Conservation (phyloP, 2,329 filamentous ascomycete species). For the Escovopsis sp. region DNA sequence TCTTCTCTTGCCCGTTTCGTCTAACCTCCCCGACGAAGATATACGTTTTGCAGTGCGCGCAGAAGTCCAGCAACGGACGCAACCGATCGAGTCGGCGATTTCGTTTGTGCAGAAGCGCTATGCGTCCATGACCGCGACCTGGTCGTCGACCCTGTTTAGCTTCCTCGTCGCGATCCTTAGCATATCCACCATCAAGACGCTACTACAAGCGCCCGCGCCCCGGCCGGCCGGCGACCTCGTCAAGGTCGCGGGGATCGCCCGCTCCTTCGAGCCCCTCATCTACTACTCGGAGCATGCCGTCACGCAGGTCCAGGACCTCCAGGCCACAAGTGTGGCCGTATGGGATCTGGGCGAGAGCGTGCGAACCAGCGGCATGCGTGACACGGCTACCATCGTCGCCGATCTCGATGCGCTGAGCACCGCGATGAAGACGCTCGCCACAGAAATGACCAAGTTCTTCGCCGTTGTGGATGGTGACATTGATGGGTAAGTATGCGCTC, state of each 20-base stretch:
- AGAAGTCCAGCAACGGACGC: constrained; percentile 75
- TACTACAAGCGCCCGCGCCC: constrained; percentile 50
- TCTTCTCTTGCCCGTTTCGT: neutral
- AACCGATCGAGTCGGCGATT: constrained; percentile 64
- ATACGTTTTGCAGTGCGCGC: constrained; percentile 78
- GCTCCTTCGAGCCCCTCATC: constrained; percentile 85
- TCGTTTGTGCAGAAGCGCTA: constrained; percentile 46
- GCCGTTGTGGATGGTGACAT: constrained; percentile 87
- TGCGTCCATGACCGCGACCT: constrained; percentile 49
- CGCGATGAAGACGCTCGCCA: constrained; percentile 65
- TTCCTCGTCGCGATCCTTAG: constrained; percentile 47
- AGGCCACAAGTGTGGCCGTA: constrained; percentile 82
- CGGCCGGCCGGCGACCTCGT: constrained; percentile 50
- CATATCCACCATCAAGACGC: constrained; percentile 45
- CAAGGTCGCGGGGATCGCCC: constrained; percentile 77
- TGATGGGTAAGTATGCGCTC: constrained; percentile 44
- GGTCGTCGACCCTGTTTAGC: constrained; percentile 49
- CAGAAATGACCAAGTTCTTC: constrained; percentile 84
- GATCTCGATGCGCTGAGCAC: constrained; percentile 78
- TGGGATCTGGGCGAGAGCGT: constrained; percentile 92
- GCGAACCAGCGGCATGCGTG: constrained; percentile 78
- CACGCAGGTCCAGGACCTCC: constrained; percentile 70
- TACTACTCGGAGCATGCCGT: constrained; percentile 88
- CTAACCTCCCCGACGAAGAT: constrained; percentile 35
- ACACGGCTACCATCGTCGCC: constrained; percentile 68